Base-by-base conservation (phyloP, 2,329 filamentous ascomycete genomes). In the Apiospora rasikravindrae region DNA sequence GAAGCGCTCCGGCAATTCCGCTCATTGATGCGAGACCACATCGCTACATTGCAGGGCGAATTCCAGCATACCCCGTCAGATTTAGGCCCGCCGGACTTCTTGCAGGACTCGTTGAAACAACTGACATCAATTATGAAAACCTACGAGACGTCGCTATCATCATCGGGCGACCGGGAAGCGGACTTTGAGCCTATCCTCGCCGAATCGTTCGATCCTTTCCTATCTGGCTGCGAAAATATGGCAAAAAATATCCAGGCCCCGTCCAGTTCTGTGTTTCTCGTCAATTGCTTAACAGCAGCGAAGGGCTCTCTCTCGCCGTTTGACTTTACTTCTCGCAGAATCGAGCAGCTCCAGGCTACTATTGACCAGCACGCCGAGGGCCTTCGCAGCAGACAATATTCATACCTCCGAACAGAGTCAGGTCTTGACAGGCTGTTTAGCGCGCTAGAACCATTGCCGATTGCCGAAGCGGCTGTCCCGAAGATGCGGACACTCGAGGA, bases 191-290 rank as follows among this genome's bases (percentile, higher is more conserved):
- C 90, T 7, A 90, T 98, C 26, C 85, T 98, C 24, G 86, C 87
- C 53, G 93, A 96, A 77, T 92, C 94, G 0, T 90, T 98, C 47
- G 94, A 98, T 76, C 96, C 96, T 0, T 98, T 96, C 82, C 84
- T 98, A 64, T 86, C 89, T 19, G 91, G 90, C n/a, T 94, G 93
- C 78, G 88, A 92, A 73, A 91, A 90, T 71, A 88, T 96, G 77
- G 88, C 92, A 16, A 88, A 86, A 73, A 84, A 85, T 24, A 84
- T 96, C 64, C 82, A 86, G 4, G 80, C 87, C 1, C 91, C 92
- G 0, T 86, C 88, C 11, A 87, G 87, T 66, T 88, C 90, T 44
- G 90, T 96, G 8, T 95, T 96, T 78, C 85, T 89, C 10, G 87
- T 94, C 73, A 96, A 96, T 79, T 96, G 92, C 82, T 82, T 92